phyloP scores from a whole-genome alignment of 2,329 filamentous ascomycete species.

The Fonsecaea multimorphosa region DNA sequence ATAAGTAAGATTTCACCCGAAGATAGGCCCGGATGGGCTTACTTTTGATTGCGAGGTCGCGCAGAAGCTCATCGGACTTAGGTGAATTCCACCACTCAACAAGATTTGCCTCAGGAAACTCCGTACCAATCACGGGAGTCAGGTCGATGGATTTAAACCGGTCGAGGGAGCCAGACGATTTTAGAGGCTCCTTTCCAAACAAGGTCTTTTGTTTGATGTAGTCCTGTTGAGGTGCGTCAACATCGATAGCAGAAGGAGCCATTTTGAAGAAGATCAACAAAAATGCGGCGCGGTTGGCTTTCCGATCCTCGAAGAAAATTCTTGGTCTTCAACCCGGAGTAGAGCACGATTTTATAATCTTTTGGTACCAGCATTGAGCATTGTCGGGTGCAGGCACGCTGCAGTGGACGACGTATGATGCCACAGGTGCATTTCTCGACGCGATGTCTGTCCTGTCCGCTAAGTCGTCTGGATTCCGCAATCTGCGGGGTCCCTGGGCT shows the following conservation, averaged over 20 bases:
- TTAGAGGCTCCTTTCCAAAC: conserved; percentile 42
- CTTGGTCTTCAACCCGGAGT: background rate
- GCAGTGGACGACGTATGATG: conserved; percentile 1
- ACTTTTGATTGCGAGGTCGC: conserved; percentile 72
- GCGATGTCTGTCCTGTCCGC: background rate
- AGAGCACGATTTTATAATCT: background rate
- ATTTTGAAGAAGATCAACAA: conserved; percentile 5
- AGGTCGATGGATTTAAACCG: conserved; percentile 55
- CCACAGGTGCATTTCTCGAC: conserved; percentile 9
- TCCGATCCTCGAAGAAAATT: background rate
- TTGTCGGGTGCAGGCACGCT: background rate
- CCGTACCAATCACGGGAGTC: conserved; percentile 58
- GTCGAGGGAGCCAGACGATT: conserved; percentile 50
- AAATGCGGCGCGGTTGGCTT: no score
- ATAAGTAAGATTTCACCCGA: conserved; percentile 1
- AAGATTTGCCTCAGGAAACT: conserved; percentile 47
- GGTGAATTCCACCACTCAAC: conserved; percentile 62
- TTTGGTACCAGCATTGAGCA: background rate
- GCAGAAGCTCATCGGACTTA: conserved; percentile 68
- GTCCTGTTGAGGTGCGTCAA: background rate
- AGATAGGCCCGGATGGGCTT: conserved; percentile 38
- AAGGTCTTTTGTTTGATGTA: conserved; percentile 17
- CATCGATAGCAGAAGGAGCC: conserved; percentile 20
- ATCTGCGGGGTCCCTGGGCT: conserved; percentile 9
- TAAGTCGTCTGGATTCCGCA: background rate